Evolutionary conservation across 1,139 yeast genomes (phyloP).

Genomic region (Suhomyces anneliseae): DNA sequence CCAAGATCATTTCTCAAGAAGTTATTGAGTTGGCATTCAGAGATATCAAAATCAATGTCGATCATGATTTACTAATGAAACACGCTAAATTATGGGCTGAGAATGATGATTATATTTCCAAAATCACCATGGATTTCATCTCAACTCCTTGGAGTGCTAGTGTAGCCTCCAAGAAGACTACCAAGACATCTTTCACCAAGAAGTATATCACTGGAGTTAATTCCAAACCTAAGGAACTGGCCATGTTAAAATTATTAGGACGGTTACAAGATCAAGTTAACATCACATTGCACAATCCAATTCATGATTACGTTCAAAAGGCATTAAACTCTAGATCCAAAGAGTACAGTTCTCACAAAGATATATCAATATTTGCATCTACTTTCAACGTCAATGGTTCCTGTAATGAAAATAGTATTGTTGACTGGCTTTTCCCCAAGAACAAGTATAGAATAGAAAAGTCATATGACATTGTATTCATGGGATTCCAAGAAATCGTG

Average conservation of each 20-base stretch:
- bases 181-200: slow-evolving; percentile 47
- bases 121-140: slow-evolving; percentile 43
- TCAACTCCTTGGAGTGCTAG: slow-evolving; percentile 33
- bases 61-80: slow-evolving; percentile 44
- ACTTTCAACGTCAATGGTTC: slow-evolving; percentile 74
- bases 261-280: slow-evolving; percentile 47
- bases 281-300: slow-evolving; percentile 62
- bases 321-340: slow-evolving; percentile 50
- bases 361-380: slow-evolving; percentile 57
- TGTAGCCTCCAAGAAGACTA: slow-evolving; percentile 32
- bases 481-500: slow-evolving; percentile 91
- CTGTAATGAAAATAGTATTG: slow-evolving; percentile 51
- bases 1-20: slow-evolving; percentile 59
- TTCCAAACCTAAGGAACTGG: slow-evolving; percentile 42
- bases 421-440: slow-evolving; percentile 58
- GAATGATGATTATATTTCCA: slow-evolving; percentile 50
- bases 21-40: slow-evolving; percentile 59
- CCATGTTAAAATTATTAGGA: slow-evolving; percentile 52
- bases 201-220: slow-evolving; percentile 47
- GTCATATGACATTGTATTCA: slow-evolving; percentile 67
- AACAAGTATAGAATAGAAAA: slow-evolving; percentile 16
- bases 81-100: slow-evolving; percentile 66
- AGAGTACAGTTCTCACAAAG: slow-evolving; percentile 52
- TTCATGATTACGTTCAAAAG: slow-evolving; percentile 64
- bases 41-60: slow-evolving; percentile 44